Percentiles rank a stretch among this genome's conserved stretches.
phyloP scores from a whole-genome alignment of 164 flowering plant genomes.

The Nymphaea thermarum region DNA sequence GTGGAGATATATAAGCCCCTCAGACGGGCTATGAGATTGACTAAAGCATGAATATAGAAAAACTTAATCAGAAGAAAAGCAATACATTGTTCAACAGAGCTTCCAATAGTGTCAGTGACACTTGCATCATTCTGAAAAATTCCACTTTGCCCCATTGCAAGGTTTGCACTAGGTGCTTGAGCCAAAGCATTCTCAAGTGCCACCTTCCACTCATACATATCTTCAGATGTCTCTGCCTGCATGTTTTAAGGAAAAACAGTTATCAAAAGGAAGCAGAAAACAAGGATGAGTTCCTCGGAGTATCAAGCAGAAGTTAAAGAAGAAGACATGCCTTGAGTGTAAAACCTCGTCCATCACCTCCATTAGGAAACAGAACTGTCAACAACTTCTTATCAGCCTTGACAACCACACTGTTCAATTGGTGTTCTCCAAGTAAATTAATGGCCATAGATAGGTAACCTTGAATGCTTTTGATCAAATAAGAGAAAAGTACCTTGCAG shows the following conservation, averaged over 20 bases:
- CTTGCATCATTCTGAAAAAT: slow-evolving; percentile 46
- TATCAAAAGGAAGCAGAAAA: background rate
- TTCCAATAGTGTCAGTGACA: slow-evolving; percentile 33
- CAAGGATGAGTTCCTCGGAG: background rate
- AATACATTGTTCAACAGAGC: slow-evolving; percentile 46
- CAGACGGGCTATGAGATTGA: too few relatives aligned
- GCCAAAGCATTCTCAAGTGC: slow-evolving; percentile 87
- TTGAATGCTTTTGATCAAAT: background rate
- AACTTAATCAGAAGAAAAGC: background rate
- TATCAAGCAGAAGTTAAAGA: slow-evolving; percentile 1
- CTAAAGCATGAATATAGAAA: too few relatives aligned
- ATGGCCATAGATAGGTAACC: background rate
- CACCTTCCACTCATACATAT: slow-evolving; percentile 78
- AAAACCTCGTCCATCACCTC: slow-evolving; percentile 91
- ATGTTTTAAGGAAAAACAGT: background rate
- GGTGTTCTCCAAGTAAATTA: background rate
- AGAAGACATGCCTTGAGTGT: slow-evolving; percentile 66
- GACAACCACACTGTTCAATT: slow-evolving; percentile 60
- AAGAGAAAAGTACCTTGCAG: slow-evolving; percentile 83
- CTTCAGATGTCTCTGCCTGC: slow-evolving; percentile 91
- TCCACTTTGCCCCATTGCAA: slow-evolving; percentile 67
- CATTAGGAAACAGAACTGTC: slow-evolving; percentile 93
- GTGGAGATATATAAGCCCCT: too few relatives aligned
- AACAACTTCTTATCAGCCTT: slow-evolving; percentile 83
- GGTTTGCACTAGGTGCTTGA: slow-evolving; percentile 73